Evolutionary conservation across 371 early-diverging fungal species (phyloP).

Genomic region (Caulochytrium protostelioides): DNA sequence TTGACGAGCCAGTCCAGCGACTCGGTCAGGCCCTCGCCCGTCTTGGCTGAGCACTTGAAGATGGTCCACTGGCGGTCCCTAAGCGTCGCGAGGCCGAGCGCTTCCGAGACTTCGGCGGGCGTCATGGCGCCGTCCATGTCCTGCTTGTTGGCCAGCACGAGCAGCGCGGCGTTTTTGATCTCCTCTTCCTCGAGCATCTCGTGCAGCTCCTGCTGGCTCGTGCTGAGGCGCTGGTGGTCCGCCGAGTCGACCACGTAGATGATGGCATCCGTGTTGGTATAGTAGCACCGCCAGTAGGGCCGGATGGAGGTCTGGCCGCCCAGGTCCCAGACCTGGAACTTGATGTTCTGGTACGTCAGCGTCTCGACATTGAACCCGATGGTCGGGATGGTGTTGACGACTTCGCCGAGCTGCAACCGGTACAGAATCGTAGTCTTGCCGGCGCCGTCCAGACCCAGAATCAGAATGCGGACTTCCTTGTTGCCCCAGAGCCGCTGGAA

Average conservation of each 20-base stretch:
- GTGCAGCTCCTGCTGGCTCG: conserved; percentile 67
- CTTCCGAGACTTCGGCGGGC: conserved; percentile 79
- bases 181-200: conserved; percentile 63
- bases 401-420: conserved; percentile 61
- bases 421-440: conserved; percentile 97
- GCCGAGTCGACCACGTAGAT: conserved; percentile 90
- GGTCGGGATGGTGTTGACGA: conserved; percentile 90
- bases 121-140: conserved; percentile 87
- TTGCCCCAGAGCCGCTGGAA: conserved; percentile 40
- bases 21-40: conserved; percentile 61
- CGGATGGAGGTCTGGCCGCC: conserved; percentile 52
- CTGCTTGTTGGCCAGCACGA: conserved; percentile 93
- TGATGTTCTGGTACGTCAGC: conserved; percentile 88
- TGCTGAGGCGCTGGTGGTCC: conserved; percentile 74
- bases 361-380: conserved; percentile 52
- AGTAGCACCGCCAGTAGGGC: conserved; percentile 76
- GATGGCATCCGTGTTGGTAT: conserved; percentile 89
- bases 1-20: conserved; percentile 49
- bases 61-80: conserved; percentile 83
- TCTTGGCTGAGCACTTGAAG: conserved; percentile 56
- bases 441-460: conserved; percentile 91
- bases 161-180: conserved; percentile 61
- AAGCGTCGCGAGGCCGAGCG: conserved; percentile 59
- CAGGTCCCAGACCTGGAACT: conserved; percentile 89
- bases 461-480: conserved; percentile 88